A percentile compares a stretch with the other conserved stretches of the same genome.
phyloP scores from a whole-genome alignment of 768 basidiomycete genomes.

The Termitomyces sp. region DNA sequence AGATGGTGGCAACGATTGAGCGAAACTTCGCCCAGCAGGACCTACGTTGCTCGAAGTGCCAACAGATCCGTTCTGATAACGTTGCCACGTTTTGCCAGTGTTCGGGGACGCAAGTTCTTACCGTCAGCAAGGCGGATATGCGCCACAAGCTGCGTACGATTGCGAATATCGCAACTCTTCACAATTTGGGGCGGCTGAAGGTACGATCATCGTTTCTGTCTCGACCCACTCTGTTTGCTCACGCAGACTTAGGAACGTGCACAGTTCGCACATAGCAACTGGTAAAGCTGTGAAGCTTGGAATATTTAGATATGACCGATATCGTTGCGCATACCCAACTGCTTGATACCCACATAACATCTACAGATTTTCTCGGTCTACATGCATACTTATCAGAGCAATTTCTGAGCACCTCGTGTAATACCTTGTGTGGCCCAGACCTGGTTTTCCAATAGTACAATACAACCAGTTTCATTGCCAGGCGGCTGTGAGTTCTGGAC shows the following conservation, averaged over 20 bases:
- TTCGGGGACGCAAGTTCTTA: constrained; percentile 80
- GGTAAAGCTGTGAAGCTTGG: constrained; percentile 25
- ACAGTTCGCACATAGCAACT: constrained; percentile 40
- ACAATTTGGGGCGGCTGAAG: constrained; percentile 66
- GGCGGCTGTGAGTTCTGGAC: no score
- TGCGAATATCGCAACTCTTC: constrained; percentile 77
- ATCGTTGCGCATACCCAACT: constrained; percentile 8
- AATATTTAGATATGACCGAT: neutral
- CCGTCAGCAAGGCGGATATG: constrained; percentile 69
- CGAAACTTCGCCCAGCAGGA: constrained; percentile 86
- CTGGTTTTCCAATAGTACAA: neutral
- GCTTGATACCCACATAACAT: constrained; percentile 13
- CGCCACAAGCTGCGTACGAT: constrained; percentile 76
- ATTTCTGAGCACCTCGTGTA: neutral
- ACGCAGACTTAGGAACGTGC: constrained; percentile 40
- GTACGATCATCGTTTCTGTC: constrained; percentile 35
- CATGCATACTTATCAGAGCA: neutral
- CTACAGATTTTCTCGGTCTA: neutral
- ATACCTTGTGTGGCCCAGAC: neutral
- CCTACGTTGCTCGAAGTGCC: constrained; percentile 83
- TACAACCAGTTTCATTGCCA: no score
- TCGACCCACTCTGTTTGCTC: neutral
- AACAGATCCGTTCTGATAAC: constrained; percentile 88
- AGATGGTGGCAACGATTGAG: constrained; percentile 68
- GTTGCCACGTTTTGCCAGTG: constrained; percentile 83